Evolutionary conservation across 2,329 filamentous ascomycete genomes (phyloP).

Genomic region (Ophiostoma novo-ulmi): DNA sequence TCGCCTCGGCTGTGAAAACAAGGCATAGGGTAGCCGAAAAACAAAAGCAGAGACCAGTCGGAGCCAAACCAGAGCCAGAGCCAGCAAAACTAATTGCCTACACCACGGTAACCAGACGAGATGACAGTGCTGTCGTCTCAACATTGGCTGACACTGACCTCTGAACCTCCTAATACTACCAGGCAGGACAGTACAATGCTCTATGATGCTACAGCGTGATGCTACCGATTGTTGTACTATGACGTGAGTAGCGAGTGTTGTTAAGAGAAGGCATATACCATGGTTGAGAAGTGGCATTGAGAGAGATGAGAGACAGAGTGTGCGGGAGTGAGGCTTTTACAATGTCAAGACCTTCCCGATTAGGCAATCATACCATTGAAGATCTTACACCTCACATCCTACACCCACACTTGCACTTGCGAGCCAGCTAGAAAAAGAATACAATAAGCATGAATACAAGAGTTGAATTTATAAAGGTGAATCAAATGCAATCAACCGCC

Average conservation of each 20-base stretch:
- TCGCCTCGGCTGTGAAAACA: not conserved
- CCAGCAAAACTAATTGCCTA: not conserved
- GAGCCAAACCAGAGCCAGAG: not conserved
- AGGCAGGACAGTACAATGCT: not conserved
- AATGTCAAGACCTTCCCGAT: slow-evolving; percentile 1
- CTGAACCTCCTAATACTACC: not conserved
- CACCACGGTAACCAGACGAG: not conserved
- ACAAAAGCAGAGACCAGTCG: too few relatives aligned
- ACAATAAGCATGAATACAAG: too few relatives aligned
- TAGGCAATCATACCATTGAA: not conserved
- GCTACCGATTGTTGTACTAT: not conserved
- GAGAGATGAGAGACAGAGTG: not conserved
- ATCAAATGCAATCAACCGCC: too few relatives aligned
- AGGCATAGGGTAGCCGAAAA: too few relatives aligned
- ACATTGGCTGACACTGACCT: not conserved
- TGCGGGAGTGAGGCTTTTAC: not conserved
- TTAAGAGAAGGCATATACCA: not conserved
- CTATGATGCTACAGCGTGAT: not conserved
- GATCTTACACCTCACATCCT: not conserved
- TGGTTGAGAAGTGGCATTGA: not conserved
- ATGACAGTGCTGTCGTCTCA: not conserved
- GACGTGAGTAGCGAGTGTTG: not conserved
- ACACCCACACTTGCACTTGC: too few relatives aligned
- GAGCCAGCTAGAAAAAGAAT: too few relatives aligned
- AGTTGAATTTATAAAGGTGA: too few relatives aligned